Evolutionary conservation across 169 alveolate genomes (phyloP), one percentile per base, ranked within the genome.

Genomic region (Plasmodium reichenowi): DNA sequence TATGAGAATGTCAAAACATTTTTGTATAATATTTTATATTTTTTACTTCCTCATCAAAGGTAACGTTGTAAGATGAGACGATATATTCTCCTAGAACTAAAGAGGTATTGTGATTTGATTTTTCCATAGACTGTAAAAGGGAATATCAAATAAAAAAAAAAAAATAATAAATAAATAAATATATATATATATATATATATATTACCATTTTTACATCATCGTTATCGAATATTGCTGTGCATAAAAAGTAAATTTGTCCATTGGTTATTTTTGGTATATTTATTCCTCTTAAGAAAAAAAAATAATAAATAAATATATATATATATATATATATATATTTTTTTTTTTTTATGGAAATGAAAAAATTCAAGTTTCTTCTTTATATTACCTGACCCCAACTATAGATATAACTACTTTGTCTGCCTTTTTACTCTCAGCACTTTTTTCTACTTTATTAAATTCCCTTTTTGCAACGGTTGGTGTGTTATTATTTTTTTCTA

Each of bases 71-170:
- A 22, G 70, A n/a, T 47, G 32, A 22, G 47, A 38, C 62, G 29
- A 80, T 15, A 60, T 52, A 80, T 47, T 80, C 13, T 54, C 90
- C 90, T 68, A 32, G 20, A 48, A 80, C 72, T 56, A 80, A 59
- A 13, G 72, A 38, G 5, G 90, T 67, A 54, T 80, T 80, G 26
- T 80, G 58, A 45, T 68, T 80, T n/a, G 90, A 80, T 48, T 20
- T 80, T 72, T 70, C 75, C 90, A 80, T 80, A 13, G 85, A 68
- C 90, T 80, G 72, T 58, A 80, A 54, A 74, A 59, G 47, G 22
- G 10, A 29, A 32, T 32, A 32, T 32, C 9, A 32, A 32, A 32
- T 32, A 32, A 32, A 20, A 20, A 20, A 20, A 20, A 20, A 20
- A 20, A 20, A 20, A 20, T 20, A 20, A 13, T 13, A 74, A 60